phyloP scores from a whole-genome alignment of 2,329 filamentous ascomycete species.

The Annulohypoxylon truncatum region DNA sequence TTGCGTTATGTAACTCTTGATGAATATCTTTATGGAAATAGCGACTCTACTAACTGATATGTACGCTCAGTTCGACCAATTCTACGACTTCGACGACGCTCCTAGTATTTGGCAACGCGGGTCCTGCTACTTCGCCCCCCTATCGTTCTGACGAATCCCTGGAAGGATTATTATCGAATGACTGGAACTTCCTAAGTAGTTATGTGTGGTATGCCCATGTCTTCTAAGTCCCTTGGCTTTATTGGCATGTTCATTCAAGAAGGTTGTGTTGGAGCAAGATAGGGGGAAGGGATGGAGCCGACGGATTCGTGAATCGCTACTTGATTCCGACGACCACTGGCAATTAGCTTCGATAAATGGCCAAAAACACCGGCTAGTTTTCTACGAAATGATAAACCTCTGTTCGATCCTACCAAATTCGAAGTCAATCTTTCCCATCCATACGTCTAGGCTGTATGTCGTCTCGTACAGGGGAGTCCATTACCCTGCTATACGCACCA shows the following conservation, averaged over 20 bases:
- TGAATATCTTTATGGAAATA: background rate
- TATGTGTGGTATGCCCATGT: background rate
- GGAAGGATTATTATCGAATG: background rate
- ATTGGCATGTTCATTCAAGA: background rate
- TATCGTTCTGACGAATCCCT: background rate
- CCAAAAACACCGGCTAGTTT: background rate
- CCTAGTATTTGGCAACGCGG: background rate
- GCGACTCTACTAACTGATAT: background rate
- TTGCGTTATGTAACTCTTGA: background rate
- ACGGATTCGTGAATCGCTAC: background rate
- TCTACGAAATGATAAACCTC: background rate
- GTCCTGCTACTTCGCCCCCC: background rate
- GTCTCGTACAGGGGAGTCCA: background rate
- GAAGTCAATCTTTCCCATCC: background rate
- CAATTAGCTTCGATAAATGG: background rate
- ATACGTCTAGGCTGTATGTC: background rate
- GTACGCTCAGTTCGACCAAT: background rate
- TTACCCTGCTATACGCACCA: background rate
- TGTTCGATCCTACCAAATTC: background rate
- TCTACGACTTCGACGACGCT: background rate
- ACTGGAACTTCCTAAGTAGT: background rate
- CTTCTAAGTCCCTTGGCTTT: background rate
- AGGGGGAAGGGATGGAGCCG: no score
- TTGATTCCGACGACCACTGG: background rate
- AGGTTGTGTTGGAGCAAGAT: background rate